Evolutionary conservation across 139 green algal genomes (phyloP).

Genomic region (Coccomyxa sp.): DNA sequence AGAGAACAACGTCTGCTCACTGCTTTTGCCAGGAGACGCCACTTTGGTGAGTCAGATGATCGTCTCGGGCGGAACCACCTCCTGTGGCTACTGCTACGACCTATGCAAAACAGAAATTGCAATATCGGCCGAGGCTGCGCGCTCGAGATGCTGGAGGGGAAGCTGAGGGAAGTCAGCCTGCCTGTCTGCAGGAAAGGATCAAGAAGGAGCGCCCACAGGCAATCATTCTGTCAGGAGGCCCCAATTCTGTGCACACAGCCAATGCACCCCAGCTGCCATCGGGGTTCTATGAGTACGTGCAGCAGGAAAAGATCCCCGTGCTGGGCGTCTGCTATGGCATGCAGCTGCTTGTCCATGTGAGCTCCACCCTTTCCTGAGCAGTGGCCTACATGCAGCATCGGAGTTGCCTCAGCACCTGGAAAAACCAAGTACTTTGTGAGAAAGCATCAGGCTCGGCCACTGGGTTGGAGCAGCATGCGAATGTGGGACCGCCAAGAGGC

Average conservation of each 20-base stretch:
- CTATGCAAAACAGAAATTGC: background rate
- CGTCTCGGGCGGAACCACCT: no score
- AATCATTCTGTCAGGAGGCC: conserved; percentile 94
- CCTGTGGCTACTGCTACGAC: background rate
- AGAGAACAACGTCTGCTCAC: conserved; percentile 87
- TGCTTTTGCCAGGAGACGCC: conserved; percentile 88
- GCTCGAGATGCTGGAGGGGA: background rate
- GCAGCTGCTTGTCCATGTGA: conserved; percentile 43
- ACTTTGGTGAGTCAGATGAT: conserved; percentile 66
- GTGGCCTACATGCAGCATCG: no score
- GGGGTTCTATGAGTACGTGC: conserved; percentile 79
- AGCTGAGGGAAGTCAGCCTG: background rate
- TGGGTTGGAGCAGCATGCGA: no score
- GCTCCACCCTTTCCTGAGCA: no score
- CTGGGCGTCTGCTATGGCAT: conserved; percentile 96
- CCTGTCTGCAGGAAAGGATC: conserved; percentile 73
- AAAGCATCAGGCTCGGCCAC: no score
- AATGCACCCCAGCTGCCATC: conserved; percentile 80
- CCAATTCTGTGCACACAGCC: conserved; percentile 92
- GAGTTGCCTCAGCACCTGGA: no score
- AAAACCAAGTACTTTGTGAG: no score
- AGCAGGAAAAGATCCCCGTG: conserved; percentile 66
- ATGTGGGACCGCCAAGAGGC: no score
- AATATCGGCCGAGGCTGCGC: no score
- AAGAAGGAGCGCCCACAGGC: conserved; percentile 61